Percentiles rank a stretch among this genome's conserved stretches.
Conservation (phyloP, 768 basidiomycete species). For the Cyathus striatus region DNA sequence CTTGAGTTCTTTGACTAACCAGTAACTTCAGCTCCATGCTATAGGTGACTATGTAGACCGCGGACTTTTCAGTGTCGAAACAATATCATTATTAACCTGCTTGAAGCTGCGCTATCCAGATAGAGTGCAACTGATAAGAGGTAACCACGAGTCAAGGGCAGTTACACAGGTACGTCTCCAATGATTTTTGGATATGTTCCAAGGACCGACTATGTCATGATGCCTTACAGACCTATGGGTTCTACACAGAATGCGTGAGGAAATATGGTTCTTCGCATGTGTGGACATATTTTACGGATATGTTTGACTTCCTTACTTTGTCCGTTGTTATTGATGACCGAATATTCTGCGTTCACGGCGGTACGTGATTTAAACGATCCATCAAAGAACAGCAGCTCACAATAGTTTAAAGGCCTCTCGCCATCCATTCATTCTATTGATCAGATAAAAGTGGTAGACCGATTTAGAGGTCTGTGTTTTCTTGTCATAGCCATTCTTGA, state of each 20-base stretch:
- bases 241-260: constrained; percentile 96
- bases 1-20: constrained; percentile 1
- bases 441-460: constrained; percentile 98
- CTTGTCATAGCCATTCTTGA: constrained; percentile 10
- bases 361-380: constrained; percentile 34
- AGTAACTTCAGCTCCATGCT: constrained; percentile 10
- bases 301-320: constrained; percentile 98
- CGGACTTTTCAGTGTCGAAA: constrained; percentile 96
- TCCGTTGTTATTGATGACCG: constrained; percentile 98
- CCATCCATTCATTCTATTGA: constrained; percentile 99
- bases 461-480: constrained; percentile 75
- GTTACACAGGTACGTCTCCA: constrained; percentile 93
- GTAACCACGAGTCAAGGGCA: constrained; percentile 96
- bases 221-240: constrained; percentile 83
- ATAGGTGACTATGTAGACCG: constrained; percentile 99
- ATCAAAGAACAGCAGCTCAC: constrained; percentile 7
- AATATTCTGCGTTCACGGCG: constrained; percentile 99
- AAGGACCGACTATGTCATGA: constrained; percentile 20
- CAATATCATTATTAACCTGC: constrained; percentile 94
- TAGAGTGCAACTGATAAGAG: constrained; percentile 92
- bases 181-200: constrained; percentile 13
- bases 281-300: constrained; percentile 99
- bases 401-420: constrained; percentile 64
- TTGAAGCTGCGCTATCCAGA: constrained; percentile 96
- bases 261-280: constrained; percentile 96